A percentile compares a stretch with the other conserved stretches of the same genome.
Conservation (phyloP, 495 filamentous ascomycete genomes). For the Neurospora sp. region DNA sequence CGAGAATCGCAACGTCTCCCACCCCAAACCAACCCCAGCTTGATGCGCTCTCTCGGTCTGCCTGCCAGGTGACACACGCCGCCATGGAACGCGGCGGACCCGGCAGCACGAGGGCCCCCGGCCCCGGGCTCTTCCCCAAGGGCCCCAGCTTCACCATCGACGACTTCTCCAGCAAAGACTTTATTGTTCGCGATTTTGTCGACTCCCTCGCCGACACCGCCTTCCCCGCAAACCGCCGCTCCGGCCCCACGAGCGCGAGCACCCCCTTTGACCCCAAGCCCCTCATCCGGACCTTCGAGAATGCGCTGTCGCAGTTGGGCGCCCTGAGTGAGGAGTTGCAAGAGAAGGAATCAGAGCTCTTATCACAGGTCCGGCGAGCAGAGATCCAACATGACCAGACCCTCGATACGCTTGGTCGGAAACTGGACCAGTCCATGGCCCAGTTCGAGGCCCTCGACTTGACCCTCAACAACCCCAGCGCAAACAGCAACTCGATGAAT, state of each 20-base stretch:
- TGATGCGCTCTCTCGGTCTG: conserved; percentile 7
- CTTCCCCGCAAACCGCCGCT: conserved; percentile 63
- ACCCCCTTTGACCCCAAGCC: conserved; percentile 95
- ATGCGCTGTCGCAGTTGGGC: conserved; percentile 62
- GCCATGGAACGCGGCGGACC: conserved; percentile 38
- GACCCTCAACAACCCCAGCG: conserved; percentile 48
- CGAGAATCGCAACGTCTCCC: neutral
- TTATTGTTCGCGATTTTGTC: conserved; percentile 96
- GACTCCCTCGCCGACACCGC: conserved; percentile 84
- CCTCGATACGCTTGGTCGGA: conserved; percentile 69
- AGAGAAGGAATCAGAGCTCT: conserved; percentile 76
- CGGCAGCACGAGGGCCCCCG: conserved; percentile 50
- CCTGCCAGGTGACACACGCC: conserved; percentile 14
- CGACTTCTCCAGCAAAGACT: conserved; percentile 84
- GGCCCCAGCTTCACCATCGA: conserved; percentile 77
- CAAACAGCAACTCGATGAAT: conserved; percentile 11
- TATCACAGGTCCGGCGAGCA: conserved; percentile 78
- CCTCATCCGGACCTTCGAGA: conserved; percentile 89
- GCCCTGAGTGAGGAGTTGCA: conserved; percentile 80
- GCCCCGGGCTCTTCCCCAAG: conserved; percentile 66
- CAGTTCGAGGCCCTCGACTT: conserved; percentile 84
- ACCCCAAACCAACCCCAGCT: neutral
- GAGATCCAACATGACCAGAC: conserved; percentile 89
- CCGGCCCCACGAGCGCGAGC: conserved; percentile 49
- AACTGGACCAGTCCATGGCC: conserved; percentile 82